Base-by-base conservation (phyloP, 164 flowering plant species). In the Vitis rotundifolia region DNA sequence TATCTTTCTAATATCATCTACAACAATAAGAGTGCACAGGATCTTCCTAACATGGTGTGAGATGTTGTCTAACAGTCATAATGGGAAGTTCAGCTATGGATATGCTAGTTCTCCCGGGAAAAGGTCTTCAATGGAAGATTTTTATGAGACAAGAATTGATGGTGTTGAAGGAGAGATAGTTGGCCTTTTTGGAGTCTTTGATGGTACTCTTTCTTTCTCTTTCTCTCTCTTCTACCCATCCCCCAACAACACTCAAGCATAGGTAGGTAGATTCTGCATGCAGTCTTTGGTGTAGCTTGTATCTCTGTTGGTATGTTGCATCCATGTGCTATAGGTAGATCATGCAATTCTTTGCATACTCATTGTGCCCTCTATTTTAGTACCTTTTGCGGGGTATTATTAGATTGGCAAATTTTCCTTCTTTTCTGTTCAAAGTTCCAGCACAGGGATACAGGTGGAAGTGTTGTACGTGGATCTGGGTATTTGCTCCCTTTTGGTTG, bases 181-280 rank as follows among this genome's bases (percentile, higher is more conserved):
- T 79, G 99, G 98, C 59, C 94, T 95, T 0, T 95, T 95, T 84
- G 99, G 99, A 64, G 99, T 95, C 16, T 95, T 95, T 80, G 99
- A 95, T 84, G 99, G 99, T 94, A 66, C 2, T 37, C 28, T 68
- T 28, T 62, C 63, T 68, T 61, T 16, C 50, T 68, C 66, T 48
- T 52, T 26, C 55, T n/a, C 19, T 16, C 6, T 52, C 63, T 13
- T 4, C 11, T 19, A 28, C 15, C 9, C 31, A 37, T 37, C 44
- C 7, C 44, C 44, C 44, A 37, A 37, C 44, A 37, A 6, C 5
- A 3, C 44, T 37, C 44, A 37, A 37, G 44, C 44, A 37, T 37
- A 37, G 44, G 7, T 37, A 6, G 44, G 0, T 37, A 37, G 44
- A 37, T 37, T 37, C 44, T 37, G 44, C 44, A 37, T 37, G 44